phyloP scores from a whole-genome alignment of 2,329 filamentous ascomycete species.

The Cordyceps militaris region DNA sequence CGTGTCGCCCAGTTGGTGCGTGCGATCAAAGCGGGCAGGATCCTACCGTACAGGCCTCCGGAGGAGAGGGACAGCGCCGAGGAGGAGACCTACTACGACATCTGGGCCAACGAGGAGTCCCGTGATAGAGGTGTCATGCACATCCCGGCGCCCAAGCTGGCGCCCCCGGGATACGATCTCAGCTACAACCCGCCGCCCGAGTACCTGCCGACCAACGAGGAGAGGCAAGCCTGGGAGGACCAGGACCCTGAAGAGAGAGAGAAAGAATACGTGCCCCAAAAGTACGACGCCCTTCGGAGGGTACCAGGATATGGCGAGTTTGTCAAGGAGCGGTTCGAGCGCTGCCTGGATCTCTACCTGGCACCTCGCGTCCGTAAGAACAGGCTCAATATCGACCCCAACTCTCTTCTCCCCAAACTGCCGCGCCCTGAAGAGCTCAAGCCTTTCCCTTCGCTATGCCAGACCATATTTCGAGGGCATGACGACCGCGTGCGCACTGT shows the following conservation, averaged over 20 bases:
- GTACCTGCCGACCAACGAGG: constrained; percentile 80
- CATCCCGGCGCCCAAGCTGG: constrained; percentile 85
- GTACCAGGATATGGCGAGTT: constrained; percentile 87
- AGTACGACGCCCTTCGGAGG: constrained; percentile 77
- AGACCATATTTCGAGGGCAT: constrained; percentile 82
- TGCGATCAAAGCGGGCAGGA: constrained; percentile 89
- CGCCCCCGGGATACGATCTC: constrained; percentile 88
- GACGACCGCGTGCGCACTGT: constrained; percentile 80
- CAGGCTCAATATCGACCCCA: constrained; percentile 93
- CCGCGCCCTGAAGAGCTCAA: constrained; percentile 89
- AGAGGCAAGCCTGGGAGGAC: constrained; percentile 78
- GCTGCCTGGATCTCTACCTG: constrained; percentile 90
- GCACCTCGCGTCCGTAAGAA: constrained; percentile 88
- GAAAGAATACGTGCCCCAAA: constrained; percentile 76
- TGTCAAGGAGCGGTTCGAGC: constrained; percentile 92
- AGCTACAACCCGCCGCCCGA: constrained; percentile 95
- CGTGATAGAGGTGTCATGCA: constrained; percentile 85
- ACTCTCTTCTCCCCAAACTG: constrained; percentile 84
- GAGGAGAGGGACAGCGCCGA: constrained; percentile 61
- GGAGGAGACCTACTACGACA: constrained; percentile 71
- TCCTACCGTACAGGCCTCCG: constrained; percentile 79
- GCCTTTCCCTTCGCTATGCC: constrained; percentile 87
- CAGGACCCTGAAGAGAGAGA: constrained; percentile 85
- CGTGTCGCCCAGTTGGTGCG: constrained; percentile 95
- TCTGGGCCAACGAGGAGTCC: constrained; percentile 90